Evolutionary conservation across 805 yeast genomes (phyloP).

Genomic region (Candida insectalens): DNA sequence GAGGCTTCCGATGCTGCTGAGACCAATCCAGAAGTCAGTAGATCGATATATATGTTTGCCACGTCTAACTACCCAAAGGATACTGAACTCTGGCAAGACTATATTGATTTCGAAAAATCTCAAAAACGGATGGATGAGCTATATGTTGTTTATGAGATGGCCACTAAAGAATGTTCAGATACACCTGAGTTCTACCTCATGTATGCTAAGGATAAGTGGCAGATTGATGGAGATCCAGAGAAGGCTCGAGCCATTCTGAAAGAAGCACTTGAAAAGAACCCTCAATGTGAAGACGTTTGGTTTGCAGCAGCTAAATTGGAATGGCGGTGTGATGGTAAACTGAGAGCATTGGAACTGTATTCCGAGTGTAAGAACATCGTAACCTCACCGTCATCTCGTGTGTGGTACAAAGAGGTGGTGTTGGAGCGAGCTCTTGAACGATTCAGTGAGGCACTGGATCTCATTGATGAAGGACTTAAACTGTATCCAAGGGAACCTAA

Average conservation of each 20-base stretch:
- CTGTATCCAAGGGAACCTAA: conserved; percentile 41
- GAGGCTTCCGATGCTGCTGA: conserved; percentile 26
- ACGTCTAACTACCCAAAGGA: conserved; percentile 38
- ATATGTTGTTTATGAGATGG: conserved; percentile 39
- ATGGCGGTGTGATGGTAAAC: conserved; percentile 27
- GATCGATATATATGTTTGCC: conserved; percentile 37
- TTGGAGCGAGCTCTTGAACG: conserved; percentile 33
- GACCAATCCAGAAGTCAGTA: conserved; percentile 27
- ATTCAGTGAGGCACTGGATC: conserved; percentile 26
- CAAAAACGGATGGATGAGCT: conserved; percentile 13
- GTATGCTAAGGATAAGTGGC: conserved; percentile 67
- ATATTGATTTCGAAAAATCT: conserved; percentile 28
- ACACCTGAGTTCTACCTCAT: conserved; percentile 46
- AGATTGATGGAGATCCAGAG: conserved; percentile 30
- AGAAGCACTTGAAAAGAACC: conserved; percentile 33
- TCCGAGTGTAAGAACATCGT: conserved; percentile 12
- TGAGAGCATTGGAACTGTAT: conserved; percentile 28
- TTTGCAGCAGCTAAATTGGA: conserved; percentile 66
- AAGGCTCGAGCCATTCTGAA: conserved; percentile 46
- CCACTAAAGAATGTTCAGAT: conserved; percentile 40
- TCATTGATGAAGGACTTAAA: conserved; percentile 37
- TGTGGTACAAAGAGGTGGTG: conserved; percentile 55
- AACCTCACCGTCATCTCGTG: conserved; percentile 28
- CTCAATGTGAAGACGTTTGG: conserved; percentile 50
- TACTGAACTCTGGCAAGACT: conserved; percentile 38